Conservation (phyloP, 2,329 filamentous ascomycete species). For the Trichoderma lentiforme region DNA sequence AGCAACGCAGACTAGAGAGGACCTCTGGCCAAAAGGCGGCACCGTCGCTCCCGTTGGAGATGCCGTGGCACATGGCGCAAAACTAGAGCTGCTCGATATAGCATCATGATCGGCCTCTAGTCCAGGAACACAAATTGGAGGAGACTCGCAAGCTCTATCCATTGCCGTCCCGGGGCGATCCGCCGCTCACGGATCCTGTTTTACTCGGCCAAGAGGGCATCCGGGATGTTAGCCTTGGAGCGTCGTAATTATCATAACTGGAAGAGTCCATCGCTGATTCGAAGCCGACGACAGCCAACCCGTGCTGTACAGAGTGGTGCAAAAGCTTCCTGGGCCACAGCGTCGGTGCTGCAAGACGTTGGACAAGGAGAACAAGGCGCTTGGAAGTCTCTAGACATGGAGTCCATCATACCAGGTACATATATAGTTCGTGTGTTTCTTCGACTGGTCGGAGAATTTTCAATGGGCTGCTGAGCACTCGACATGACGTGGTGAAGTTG, state of each 20-base stretch:
- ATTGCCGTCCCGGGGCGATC: constrained; percentile 6
- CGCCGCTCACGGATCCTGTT: constrained; percentile 1
- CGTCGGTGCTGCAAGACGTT: constrained; percentile 17
- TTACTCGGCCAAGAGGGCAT: background rate
- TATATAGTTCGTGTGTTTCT: background rate
- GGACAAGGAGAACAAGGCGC: background rate
- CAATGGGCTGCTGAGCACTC: background rate
- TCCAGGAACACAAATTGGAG: background rate
- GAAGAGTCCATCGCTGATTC: background rate
- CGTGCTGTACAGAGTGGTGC: background rate
- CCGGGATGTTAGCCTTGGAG: background rate
- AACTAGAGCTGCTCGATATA: background rate
- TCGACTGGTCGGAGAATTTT: background rate
- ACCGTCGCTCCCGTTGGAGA: background rate
- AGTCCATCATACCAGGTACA: background rate
- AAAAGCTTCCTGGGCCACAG: constrained; percentile 3
- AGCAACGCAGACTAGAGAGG: background rate
- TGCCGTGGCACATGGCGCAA: background rate
- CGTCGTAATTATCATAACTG: background rate
- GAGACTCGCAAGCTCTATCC: background rate
- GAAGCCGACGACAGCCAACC: background rate
- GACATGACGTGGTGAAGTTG: background rate
- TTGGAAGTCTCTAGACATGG: background rate
- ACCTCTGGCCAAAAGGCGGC: background rate
- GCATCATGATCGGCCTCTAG: background rate